These are phyloP conservation scores for Lumnitzera racemosa DNA, from an alignment of 345 rosid species.

Conservation along the genomic window DNA sequence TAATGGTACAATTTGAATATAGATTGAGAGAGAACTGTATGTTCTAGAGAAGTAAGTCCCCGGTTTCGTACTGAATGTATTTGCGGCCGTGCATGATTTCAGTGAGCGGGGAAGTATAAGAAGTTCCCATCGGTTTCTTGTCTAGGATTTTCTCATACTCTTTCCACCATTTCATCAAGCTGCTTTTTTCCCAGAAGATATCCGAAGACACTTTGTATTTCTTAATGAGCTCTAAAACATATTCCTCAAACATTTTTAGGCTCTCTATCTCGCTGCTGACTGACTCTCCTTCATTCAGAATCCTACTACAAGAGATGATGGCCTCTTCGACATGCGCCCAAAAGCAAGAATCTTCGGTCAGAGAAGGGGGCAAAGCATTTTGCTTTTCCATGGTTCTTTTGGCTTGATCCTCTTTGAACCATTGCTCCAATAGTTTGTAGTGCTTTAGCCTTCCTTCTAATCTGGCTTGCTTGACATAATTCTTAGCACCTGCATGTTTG, in stretches of 20 bases:
- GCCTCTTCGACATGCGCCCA: slow-evolving; percentile 85
- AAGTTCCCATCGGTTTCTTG: slow-evolving; percentile 5
- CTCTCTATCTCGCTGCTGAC: slow-evolving; percentile 6
- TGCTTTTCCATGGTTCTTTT: slow-evolving; percentile 3
- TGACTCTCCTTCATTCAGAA: slow-evolving; percentile 7
- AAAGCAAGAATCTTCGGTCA: slow-evolving; percentile 67
- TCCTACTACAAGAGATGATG: slow-evolving; percentile 15
- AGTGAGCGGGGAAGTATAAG: slow-evolving; percentile 16
- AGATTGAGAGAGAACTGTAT: no score
- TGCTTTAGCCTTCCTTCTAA: slow-evolving; percentile 17
- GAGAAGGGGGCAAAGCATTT: slow-evolving; percentile 11
- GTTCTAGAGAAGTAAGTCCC: no score
- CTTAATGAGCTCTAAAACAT: slow-evolving; percentile 31
- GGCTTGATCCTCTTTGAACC: slow-evolving; percentile 20
- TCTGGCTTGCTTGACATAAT: slow-evolving; percentile 34
- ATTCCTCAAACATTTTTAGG: slow-evolving; percentile 27
- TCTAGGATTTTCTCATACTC: slow-evolving; percentile 23
- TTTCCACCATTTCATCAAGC: slow-evolving; percentile 71
- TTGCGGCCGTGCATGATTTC: slow-evolving; percentile 24
- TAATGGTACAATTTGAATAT: no score
- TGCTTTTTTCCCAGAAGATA: slow-evolving; percentile 49
- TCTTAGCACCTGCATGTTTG: slow-evolving; percentile 2
- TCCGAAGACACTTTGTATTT: slow-evolving; percentile 52
- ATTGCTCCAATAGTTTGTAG: slow-evolving; percentile 37
- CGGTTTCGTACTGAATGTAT: no score